Evolutionary conservation across 2,329 filamentous ascomycete species (phyloP).

Genomic region (Bipolaris victoriae): DNA sequence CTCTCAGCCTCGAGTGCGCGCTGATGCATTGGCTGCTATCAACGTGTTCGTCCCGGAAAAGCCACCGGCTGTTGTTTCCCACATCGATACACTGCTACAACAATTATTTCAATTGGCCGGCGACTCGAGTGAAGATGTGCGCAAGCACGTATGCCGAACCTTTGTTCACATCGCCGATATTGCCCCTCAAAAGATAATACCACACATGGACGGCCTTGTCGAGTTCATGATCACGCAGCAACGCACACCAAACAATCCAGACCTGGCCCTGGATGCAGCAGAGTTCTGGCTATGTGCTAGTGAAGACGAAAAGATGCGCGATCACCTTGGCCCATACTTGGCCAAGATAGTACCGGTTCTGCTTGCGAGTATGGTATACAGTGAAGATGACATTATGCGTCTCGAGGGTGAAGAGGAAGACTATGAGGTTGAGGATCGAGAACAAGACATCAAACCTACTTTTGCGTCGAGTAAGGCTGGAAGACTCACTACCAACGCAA

Average conservation of each 20-base stretch:
- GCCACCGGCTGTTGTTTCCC: constrained; percentile 79
- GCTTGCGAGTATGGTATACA: constrained; percentile 94
- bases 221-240: constrained; percentile 94
- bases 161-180: constrained; percentile 93
- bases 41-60: constrained; percentile 91
- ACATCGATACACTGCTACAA: constrained; percentile 80
- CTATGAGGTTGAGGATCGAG: constrained; percentile 87
- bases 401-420: constrained; percentile 81
- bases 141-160: constrained; percentile 89
- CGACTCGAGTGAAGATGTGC: constrained; percentile 80
- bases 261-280: constrained; percentile 90
- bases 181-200: constrained; percentile 85
- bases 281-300: constrained; percentile 97
- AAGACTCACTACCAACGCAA: constrained; percentile 61
- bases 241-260: constrained; percentile 77
- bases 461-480: constrained; percentile 77
- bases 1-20: constrained; percentile 76
- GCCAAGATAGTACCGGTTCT: constrained; percentile 87
- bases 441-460: constrained; percentile 88
- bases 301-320: constrained; percentile 81
- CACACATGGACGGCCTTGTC: constrained; percentile 85
- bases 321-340: constrained; percentile 77
- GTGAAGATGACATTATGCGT: constrained; percentile 86
- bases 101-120: constrained; percentile 81
- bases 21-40: constrained; percentile 80